Conservation (phyloP, 2,329 filamentous ascomycete genomes). For the Sporothrix protearum region DNA sequence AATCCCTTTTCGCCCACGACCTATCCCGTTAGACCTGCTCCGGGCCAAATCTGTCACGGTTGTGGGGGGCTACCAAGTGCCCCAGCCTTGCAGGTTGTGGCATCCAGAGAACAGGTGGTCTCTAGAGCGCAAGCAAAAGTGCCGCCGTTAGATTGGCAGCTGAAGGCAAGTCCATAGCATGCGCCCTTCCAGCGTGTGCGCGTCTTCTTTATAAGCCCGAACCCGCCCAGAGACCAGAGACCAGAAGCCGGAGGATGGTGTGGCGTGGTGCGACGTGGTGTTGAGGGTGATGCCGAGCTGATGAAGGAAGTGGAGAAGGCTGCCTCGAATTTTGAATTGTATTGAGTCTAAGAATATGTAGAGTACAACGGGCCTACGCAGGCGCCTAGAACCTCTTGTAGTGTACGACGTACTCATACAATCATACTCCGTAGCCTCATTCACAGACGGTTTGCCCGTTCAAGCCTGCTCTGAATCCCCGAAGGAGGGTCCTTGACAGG, state of each 20-base stretch:
- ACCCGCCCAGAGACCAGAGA: too few relatives aligned
- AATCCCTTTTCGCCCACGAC: background rate
- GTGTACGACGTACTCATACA: too few relatives aligned
- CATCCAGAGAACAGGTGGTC: too few relatives aligned
- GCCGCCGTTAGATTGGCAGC: background rate
- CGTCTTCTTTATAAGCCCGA: background rate
- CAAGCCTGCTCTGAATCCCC: too few relatives aligned
- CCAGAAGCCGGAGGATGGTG: too few relatives aligned
- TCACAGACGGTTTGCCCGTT: too few relatives aligned
- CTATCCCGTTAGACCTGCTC: background rate
- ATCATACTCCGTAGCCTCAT: too few relatives aligned
- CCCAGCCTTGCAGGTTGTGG: background rate
- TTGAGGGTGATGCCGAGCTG: background rate
- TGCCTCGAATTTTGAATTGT: background rate
- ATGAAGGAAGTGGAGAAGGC: background rate
- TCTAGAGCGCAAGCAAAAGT: background rate
- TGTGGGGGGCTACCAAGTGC: background rate
- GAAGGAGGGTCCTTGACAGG: too few relatives aligned
- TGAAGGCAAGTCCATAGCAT: background rate
- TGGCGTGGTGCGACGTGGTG: background rate
- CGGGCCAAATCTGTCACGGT: background rate
- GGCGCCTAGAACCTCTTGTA: background rate
- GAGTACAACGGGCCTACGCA: background rate
- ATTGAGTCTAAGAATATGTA: background rate
- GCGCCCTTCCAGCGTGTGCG: too few relatives aligned